phyloP scores from a whole-genome alignment of 805 yeast species.

The Ogataea ramenticola region DNA sequence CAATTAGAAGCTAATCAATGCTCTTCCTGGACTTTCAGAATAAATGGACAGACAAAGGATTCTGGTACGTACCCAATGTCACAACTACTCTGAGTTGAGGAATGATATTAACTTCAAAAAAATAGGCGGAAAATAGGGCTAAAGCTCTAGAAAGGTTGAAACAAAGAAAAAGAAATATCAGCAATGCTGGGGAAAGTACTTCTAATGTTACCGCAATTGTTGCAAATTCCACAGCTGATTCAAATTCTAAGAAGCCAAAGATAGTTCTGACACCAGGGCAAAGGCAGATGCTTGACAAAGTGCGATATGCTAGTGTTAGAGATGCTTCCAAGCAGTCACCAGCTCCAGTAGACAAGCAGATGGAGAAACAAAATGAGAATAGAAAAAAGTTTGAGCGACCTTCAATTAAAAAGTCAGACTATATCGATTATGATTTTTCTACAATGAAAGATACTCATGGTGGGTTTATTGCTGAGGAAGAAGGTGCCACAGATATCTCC shows the following conservation, averaged over 20 bases:
- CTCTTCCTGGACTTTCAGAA: too few species aligned
- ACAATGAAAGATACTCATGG: constrained; percentile 87
- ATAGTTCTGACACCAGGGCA: constrained; percentile 42
- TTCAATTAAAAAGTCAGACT: constrained; percentile 52
- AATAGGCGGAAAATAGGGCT: constrained; percentile 55
- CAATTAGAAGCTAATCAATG: too few species aligned
- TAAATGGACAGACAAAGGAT: neutral
- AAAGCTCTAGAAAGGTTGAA: constrained; percentile 54
- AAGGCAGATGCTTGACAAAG: constrained; percentile 33
- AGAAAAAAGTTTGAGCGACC: constrained; percentile 21
- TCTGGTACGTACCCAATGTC: neutral
- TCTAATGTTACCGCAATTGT: constrained; percentile 2
- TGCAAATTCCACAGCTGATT: neutral
- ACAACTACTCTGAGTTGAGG: too few species aligned
- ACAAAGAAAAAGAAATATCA: constrained; percentile 27
- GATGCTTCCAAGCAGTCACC: constrained; percentile 14
- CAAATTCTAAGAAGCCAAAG: constrained; percentile 5
- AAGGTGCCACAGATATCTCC: constrained; percentile 11
- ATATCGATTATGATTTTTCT: constrained; percentile 81
- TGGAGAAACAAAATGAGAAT: constrained; percentile 15
- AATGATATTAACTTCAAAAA: too few species aligned
- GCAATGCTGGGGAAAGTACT: constrained; percentile 1
- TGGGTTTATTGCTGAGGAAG: constrained; percentile 59
- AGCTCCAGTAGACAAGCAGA: constrained; percentile 14
- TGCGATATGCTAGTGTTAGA: constrained; percentile 8